Evolutionary conservation across 2,329 filamentous ascomycete species (phyloP), one percentile per base, ranked within the genome.

Genomic region (Sordariomycetes sp.): DNA sequence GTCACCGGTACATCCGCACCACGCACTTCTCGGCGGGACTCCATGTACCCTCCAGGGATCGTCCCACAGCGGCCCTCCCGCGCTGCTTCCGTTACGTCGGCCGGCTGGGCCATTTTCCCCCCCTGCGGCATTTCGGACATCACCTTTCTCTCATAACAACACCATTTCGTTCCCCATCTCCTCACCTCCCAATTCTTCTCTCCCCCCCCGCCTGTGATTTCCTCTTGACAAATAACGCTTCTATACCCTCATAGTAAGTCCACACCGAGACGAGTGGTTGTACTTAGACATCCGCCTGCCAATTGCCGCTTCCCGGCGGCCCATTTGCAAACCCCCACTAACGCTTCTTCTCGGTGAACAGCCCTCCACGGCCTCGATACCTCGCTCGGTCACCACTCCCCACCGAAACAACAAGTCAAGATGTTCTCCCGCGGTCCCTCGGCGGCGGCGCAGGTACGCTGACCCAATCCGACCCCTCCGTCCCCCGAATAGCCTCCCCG

Each of bases 341-440:
- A 50, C 22, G 12, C 36, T 39, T 17, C 12, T 39, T 17, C 17
- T 39, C 12, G n/a, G 20, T 20, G 22, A 50, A 20, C 22, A 50
- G 45, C 45, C 45, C 17, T 39, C 12, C 28, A 32, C 28, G 28
- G 8, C 24, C 45, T 10, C 45, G 45, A 50, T 24, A 6, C 45
- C 45, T 50, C 45, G 8, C 45, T 50, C n/a, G 28, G 12, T 25
- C 24, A 15, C 24, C 13, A 15, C 24, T 13, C 25, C 51, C 15
- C 17, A 34, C 13, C 28, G 28, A 32, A 32, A 32, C 28, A 32
- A 32, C 28, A 32, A 25, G 34, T 13, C 51, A 78, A 65, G 62
- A 83, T 83, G 80, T 68, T 83, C 70, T 81, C 79, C 69, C 77
- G 78, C 72, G 76, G 75, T 72, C 78, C 79, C 67, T 64, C 75